Base-by-base conservation (phyloP, 2,329 filamentous ascomycete genomes). In the Sporothrix brunneoviolacea region DNA sequence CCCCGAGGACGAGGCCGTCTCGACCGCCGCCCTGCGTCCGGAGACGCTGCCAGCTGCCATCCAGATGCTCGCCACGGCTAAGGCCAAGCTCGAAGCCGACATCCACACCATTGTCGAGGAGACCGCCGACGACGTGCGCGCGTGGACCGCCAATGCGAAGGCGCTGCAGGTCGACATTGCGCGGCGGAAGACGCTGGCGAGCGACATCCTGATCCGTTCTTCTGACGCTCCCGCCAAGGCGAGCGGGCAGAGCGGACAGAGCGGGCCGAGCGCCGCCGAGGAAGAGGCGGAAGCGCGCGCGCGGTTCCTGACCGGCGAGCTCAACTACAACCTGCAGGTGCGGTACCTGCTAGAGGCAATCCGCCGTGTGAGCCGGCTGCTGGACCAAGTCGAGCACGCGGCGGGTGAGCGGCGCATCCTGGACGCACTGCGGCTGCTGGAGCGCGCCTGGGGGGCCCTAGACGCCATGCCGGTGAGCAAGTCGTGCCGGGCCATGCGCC, bases 141-240 rank as follows among this genome's bases (percentile, higher is more conserved):
- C 83, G 46, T 97, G 91, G 91, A 87, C 94, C 51, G 71, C 76
- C 46, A 88, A 93, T 65, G 89, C 91, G 42, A 88, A 88, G 66
- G 81, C 84, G 47, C 78, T 96, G 8, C 88, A 95, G 65, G 79
- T 84, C 55, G 91, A 96, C 62, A 91, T 96, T 57, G 81, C 88
- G 60, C 79, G 81, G 41, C 91, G 89, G 21, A 84, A 88, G 60
- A 77, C 80, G 15, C 83, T 90, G 32, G 90, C 91, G 19, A 83
- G 83, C 61, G 83, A 90, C 52, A 94, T 97, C 52, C 79, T 91
- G 5, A 78, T 83, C 39, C 80, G 89, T 60, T 84, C 90, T 47
- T 85, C 91, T 61, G 79, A 74, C 2, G 77, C 8, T 7, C 6
- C 8, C 4, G 16, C 77, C 1, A 72, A 72, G 44, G 66, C 74